A percentile compares a stretch with the other conserved stretches of the same genome.
Evolutionary conservation across 73 alveolate genomes (phyloP).

Genomic region (Diophrys appendiculata): DNA sequence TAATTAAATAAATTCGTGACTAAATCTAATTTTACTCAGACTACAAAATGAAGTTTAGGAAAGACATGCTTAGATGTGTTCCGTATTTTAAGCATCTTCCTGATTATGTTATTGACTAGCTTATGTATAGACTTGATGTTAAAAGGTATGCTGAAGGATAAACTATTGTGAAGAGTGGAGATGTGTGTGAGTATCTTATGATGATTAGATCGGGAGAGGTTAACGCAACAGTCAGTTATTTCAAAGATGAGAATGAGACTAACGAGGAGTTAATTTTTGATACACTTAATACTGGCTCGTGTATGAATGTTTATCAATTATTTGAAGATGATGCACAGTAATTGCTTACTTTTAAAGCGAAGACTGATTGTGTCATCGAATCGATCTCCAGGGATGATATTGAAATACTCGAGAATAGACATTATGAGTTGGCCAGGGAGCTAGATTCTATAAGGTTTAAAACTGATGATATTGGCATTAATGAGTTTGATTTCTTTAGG

Average conservation of each 20-base stretch:
- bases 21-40: constrained; percentile 38
- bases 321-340: constrained; percentile 51
- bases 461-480: constrained; percentile 49
- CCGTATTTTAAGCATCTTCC: constrained; percentile 36
- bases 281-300: constrained; percentile 51
- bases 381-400: constrained; percentile 45
- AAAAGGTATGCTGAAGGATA: constrained; percentile 47
- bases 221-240: constrained; percentile 18
- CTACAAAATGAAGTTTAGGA: constrained; percentile 55
- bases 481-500: constrained; percentile 66
- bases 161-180: constrained; percentile 49
- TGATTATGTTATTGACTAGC: constrained; percentile 43
- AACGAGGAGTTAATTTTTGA: constrained; percentile 39
- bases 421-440: constrained; percentile 43
- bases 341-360: constrained; percentile 51
- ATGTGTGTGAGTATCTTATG: constrained; percentile 34
- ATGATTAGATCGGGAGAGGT: constrained; percentile 49
- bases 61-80: constrained; percentile 34
- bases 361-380: constrained; percentile 54
- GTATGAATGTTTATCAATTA: constrained; percentile 53
- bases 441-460: constrained; percentile 41
- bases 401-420: constrained; percentile 38
- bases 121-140: constrained; percentile 40
- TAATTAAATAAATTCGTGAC: constrained; percentile 29
- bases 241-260: constrained; percentile 1